Evolutionary conservation across 2,329 filamentous ascomycete species (phyloP).

Genomic region (Knoxdaviesia capensis): DNA sequence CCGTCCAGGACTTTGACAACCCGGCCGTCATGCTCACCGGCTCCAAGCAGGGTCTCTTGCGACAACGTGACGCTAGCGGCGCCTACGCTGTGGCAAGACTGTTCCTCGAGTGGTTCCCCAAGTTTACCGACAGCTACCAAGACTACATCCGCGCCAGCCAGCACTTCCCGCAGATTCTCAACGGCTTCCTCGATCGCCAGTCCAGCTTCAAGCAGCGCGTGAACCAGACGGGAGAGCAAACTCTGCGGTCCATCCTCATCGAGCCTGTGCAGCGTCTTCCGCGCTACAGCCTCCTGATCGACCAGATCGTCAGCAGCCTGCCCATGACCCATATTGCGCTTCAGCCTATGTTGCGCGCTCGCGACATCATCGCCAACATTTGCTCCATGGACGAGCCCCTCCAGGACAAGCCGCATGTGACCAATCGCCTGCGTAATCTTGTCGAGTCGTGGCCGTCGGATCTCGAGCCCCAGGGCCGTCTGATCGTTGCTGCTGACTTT

Average conservation of each 20-base stretch:
- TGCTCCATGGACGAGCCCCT: conserved; percentile 68
- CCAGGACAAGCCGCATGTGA: conserved; percentile 51
- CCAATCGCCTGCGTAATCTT: conserved; percentile 54
- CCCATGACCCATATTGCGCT: conserved; percentile 74
- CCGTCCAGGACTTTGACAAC: conserved; percentile 54
- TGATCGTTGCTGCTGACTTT: conserved; percentile 67
- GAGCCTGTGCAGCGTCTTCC: conserved; percentile 90
- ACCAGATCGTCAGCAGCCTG: conserved; percentile 76
- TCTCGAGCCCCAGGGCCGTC: conserved; percentile 52
- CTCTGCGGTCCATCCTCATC: conserved; percentile 76
- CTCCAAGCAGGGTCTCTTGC: conserved; percentile 16
- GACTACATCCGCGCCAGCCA: conserved; percentile 86
- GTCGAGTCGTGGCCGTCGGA: conserved; percentile 58
- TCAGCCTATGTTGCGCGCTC: conserved; percentile 63
- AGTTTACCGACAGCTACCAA: conserved; percentile 77
- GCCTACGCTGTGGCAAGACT: conserved; percentile 59
- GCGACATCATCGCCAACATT: conserved; percentile 89
- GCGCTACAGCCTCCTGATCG: conserved; percentile 87
- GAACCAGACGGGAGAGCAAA: conserved; percentile 72
- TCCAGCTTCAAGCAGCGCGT: conserved; percentile 70
- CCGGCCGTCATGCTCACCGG: conserved; percentile 19
- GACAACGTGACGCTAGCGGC: conserved; percentile 23
- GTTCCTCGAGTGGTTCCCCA: conserved; percentile 80
- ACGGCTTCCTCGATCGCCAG: conserved; percentile 56
- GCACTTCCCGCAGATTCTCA: conserved; percentile 65